Evolutionary conservation across 176 grass and related monocot species (phyloP).

Genomic region (Thinopyrum elongatum): DNA sequence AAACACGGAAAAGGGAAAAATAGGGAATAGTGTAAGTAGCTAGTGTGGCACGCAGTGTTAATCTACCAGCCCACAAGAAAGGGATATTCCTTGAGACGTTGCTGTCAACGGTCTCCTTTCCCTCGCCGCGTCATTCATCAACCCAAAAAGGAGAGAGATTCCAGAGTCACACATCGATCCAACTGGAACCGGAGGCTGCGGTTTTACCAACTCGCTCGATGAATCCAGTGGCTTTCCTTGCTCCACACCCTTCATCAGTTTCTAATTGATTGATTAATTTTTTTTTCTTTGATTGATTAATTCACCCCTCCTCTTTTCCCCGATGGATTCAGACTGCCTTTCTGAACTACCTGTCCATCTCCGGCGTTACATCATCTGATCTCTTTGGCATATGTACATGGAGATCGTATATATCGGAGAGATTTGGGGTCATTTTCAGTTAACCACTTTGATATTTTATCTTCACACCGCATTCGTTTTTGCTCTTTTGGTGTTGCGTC

Average conservation of each 20-base stretch:
- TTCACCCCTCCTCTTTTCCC: neutral
- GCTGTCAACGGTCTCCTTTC: slow-evolving; percentile 16
- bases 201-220: slow-evolving; percentile 24
- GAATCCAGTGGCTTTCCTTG: slow-evolving; percentile 24
- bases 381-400: neutral
- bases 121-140: slow-evolving; percentile 32
- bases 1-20: neutral
- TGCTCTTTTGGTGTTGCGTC: neutral
- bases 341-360: slow-evolving; percentile 20
- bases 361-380: slow-evolving; percentile 29
- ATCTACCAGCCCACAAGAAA: slow-evolving; percentile 38
- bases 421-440: slow-evolving; percentile 36
- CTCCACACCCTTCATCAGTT: slow-evolving; percentile 1
- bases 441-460: slow-evolving; percentile 40
- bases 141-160: slow-evolving; percentile 17
- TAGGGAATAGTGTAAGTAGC: neutral
- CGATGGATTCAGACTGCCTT: slow-evolving; percentile 36
- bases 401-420: neutral
- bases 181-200: neutral
- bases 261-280: neutral
- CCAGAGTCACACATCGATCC: neutral
- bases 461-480: neutral
- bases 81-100: slow-evolving; percentile 30
- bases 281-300: no score
- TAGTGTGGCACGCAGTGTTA: neutral